A percentile compares a stretch with the other conserved stretches of the same genome.
Evolutionary conservation across 805 yeast species (phyloP).

Genomic region (Metschnikowia anglica): DNA sequence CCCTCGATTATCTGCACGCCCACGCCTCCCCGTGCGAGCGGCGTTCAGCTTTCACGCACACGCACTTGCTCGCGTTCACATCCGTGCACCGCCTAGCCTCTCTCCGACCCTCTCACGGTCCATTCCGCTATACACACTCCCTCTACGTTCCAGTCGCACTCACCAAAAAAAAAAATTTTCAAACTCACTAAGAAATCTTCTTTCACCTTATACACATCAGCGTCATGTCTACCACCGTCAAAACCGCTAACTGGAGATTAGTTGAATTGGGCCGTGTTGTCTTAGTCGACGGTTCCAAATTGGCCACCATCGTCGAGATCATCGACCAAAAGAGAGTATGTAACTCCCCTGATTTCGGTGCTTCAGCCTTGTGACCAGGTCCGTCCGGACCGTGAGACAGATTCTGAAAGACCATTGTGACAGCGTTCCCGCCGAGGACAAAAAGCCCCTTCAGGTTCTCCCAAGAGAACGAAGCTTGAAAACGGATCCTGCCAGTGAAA

Average conservation of each 20-base stretch:
- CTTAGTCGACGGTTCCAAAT: conserved; percentile 78
- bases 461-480: too few relatives aligned
- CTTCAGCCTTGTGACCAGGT: too few relatives aligned
- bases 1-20: conserved; percentile 15
- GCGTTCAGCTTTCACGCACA: background rate
- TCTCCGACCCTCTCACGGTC: background rate
- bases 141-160: conserved; percentile 15
- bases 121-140: conserved; percentile 15
- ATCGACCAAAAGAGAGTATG: conserved; percentile 98
- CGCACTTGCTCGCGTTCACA: background rate
- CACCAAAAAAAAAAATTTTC: conserved; percentile 20
- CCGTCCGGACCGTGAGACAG: background rate
- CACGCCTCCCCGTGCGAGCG: background rate
- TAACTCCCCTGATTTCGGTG: conserved; percentile 23
- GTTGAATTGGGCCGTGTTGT: conserved; percentile 99
- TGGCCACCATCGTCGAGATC: conserved; percentile 97
- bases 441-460: too few relatives aligned
- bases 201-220: conserved; percentile 17
- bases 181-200: conserved; percentile 11
- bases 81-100: conserved; percentile 11
- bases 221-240: conserved; percentile 58
- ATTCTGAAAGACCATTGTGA: too few relatives aligned
- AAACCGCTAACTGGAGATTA: conserved; percentile 98
- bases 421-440: too few relatives aligned
- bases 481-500: too few relatives aligned